phyloP scores from a whole-genome alignment of 2,329 filamentous ascomycete species.

The Hymenoscyphus salicellus region DNA sequence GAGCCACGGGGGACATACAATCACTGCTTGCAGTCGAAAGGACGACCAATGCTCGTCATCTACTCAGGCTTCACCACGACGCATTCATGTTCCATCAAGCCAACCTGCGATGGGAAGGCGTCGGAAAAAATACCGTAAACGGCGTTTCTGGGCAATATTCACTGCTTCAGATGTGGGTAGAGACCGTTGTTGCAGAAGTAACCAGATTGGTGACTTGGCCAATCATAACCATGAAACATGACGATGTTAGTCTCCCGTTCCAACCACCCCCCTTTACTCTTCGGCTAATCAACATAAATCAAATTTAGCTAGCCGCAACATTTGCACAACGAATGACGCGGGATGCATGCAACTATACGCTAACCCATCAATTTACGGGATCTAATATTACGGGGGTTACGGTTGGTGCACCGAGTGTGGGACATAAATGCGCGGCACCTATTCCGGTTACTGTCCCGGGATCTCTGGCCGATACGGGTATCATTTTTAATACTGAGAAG shows the following conservation, averaged over 20 bases:
- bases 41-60: constrained; percentile 51
- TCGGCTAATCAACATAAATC: neutral
- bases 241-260: constrained; percentile 12
- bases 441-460: constrained; percentile 35
- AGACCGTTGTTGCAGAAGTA: constrained; percentile 27
- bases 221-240: constrained; percentile 52
- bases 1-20: constrained; percentile 52
- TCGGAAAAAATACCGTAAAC: constrained; percentile 20
- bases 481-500: constrained; percentile 36
- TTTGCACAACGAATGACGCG: constrained; percentile 48
- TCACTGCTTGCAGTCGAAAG: constrained; percentile 51
- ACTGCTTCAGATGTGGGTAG: constrained; percentile 30
- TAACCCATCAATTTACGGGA: constrained; percentile 1
- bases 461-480: constrained; percentile 3
- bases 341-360: constrained; percentile 20
- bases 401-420: constrained; percentile 42
- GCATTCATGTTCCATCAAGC: constrained; percentile 53
- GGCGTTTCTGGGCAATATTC: constrained; percentile 10
- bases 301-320: constrained; percentile 24
- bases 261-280: neutral
- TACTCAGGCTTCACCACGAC: constrained; percentile 46
- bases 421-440: constrained; percentile 10
- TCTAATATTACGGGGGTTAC: constrained; percentile 14
- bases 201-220: constrained; percentile 45
- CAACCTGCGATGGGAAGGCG: constrained; percentile 46